A percentile compares a stretch with the other conserved stretches of the same genome.
These are phyloP conservation scores for Vigna mungo DNA, from an alignment of 306 rosid genomes.

Conservation along the genomic window DNA sequence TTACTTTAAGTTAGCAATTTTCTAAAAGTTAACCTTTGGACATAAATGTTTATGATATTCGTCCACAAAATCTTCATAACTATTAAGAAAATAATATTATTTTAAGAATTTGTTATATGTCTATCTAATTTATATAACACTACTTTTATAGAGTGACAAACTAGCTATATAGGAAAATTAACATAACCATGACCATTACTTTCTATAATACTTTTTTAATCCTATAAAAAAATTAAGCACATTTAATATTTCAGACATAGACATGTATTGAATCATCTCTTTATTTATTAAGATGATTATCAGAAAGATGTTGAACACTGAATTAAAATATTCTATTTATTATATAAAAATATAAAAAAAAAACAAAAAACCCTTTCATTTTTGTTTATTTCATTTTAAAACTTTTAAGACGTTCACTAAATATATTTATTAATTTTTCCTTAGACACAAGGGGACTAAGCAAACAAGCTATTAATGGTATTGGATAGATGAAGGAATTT, in stretches of 20 bases:
- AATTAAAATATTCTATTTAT: not conserved
- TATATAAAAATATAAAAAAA: no score
- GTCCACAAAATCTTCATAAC: not conserved
- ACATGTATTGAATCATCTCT: not conserved
- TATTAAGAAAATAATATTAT: not conserved
- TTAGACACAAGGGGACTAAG: not conserved
- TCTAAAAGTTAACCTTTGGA: not conserved
- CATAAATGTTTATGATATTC: not conserved
- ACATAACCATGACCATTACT: not conserved
- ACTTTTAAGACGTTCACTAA: not conserved
- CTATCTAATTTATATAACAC: not conserved
- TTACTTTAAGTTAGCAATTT: not conserved
- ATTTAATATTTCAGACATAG: not conserved
- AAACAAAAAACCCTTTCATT: not conserved
- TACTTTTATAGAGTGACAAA: not conserved
- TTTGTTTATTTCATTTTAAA: not conserved
- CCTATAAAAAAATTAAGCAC: not conserved
- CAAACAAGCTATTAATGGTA: not conserved
- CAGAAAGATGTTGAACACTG: not conserved
- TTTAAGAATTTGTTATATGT: not conserved
- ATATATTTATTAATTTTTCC: not conserved
- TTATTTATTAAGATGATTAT: not conserved
- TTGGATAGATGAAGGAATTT: not conserved
- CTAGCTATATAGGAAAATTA: not conserved
- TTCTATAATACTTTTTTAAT: not conserved